These are phyloP conservation scores for Diaporthe ilicicola DNA, from an alignment of 2,329 filamentous ascomycete species.

Conservation along the genomic window DNA sequence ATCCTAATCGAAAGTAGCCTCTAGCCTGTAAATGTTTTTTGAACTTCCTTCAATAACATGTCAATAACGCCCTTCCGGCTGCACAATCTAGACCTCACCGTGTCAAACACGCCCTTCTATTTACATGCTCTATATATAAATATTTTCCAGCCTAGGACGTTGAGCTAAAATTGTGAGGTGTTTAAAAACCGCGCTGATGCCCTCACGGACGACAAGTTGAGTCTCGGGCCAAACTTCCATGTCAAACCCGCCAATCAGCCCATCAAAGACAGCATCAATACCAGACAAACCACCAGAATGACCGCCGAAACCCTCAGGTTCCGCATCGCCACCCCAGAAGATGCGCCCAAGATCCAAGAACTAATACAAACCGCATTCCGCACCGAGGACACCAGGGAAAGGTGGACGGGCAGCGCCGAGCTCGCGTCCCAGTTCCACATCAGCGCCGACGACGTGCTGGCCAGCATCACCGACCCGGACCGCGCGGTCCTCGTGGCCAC, in stretches of 20 bases:
- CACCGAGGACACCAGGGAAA: constrained; percentile 42
- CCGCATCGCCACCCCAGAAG: constrained; percentile 46
- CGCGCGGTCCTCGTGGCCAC: constrained; percentile 43
- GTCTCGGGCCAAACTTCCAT: background rate
- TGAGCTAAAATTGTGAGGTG: background rate
- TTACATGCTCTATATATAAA: background rate
- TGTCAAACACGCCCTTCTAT: constrained; percentile 2
- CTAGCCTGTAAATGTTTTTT: too few relatives aligned
- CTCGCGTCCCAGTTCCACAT: constrained; percentile 37
- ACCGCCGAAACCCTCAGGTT: constrained; percentile 41
- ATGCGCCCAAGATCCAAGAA: constrained; percentile 46
- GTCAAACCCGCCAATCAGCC: background rate
- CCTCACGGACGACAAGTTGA: background rate
- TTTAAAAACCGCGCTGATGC: background rate
- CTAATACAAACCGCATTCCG: constrained; percentile 52
- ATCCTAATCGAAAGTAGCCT: too few relatives aligned
- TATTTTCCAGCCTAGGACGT: background rate
- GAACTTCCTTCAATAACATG: background rate
- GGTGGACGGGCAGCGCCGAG: constrained; percentile 1
- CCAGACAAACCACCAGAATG: constrained; percentile 32
- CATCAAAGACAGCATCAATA: background rate
- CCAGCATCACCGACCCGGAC: constrained; percentile 41
- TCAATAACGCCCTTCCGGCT: background rate
- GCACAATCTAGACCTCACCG: background rate
- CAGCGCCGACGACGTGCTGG: constrained; percentile 36